Percentiles rank a stretch among this genome's conserved stretches.
These are phyloP conservation scores for Aureobasidium namibiae DNA, from an alignment of 2,329 filamentous ascomycete species.

Conservation along the genomic window DNA sequence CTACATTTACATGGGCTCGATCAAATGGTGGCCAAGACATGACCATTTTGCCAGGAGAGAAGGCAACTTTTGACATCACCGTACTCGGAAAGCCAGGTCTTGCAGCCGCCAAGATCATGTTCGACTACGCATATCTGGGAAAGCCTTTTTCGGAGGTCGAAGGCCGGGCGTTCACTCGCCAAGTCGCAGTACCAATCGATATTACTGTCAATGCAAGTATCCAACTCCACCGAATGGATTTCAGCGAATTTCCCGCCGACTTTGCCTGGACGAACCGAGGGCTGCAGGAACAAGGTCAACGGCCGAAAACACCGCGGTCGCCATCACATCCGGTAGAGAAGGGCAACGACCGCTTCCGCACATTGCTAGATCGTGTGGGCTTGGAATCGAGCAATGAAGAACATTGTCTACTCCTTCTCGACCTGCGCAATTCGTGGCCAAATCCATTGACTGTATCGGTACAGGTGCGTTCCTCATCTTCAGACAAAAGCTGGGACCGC, in stretches of 20 bases:
- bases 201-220: conserved; percentile 90
- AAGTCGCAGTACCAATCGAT: conserved; percentile 70
- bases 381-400: conserved; percentile 42
- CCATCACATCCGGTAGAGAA: neutral
- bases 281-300: neutral
- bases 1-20: conserved; percentile 43
- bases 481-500: conserved; percentile 18
- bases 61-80: conserved; percentile 33
- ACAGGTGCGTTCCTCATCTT: conserved; percentile 26
- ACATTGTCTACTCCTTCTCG: conserved; percentile 71
- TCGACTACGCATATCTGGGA: conserved; percentile 56
- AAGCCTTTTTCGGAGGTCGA: conserved; percentile 57
- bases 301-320: neutral
- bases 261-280: conserved; percentile 53
- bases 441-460: conserved; percentile 64
- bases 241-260: conserved; percentile 61
- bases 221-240: conserved; percentile 71
- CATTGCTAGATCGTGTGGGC: conserved; percentile 36
- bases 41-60: conserved; percentile 44
- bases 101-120: conserved; percentile 11
- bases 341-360: conserved; percentile 33
- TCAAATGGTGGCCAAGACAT: conserved; percentile 41
- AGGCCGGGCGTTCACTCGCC: conserved; percentile 73
- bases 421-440: conserved; percentile 86
- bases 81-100: conserved; percentile 80